Base-by-base conservation (phyloP, 352 stramenopile genomes). In the Globisporangium nodosum region DNA sequence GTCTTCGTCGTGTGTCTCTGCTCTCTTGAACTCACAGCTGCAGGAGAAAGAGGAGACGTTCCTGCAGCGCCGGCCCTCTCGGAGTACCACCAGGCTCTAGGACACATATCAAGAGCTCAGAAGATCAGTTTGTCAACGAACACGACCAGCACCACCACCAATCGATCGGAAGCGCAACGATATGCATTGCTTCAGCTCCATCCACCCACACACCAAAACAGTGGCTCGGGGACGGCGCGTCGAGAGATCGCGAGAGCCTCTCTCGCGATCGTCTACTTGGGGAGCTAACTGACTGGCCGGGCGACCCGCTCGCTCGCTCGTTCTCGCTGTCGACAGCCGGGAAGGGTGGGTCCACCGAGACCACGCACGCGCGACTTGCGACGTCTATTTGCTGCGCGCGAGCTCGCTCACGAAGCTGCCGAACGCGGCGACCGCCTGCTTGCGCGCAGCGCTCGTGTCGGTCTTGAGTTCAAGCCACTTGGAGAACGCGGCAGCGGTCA, bases 381-480 rank as follows among this genome's bases (percentile, higher is more conserved):
- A 16, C 35, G n/a, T 54, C 58, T 68, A 89, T 77, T 91, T 91
- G 66, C 65, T 74, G 59, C 76, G 78, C 62, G 73, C 69, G 66
- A 92, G 55, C 49, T 85, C 75, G 59, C 87, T 78, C 75, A 90
- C 68, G 65, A 90, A 89, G 69, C 78, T 68, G 53, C 80, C 76
- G 51, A 92, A 70, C 56, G 85, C 76, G 30, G 73, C 74, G 48
- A 88, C 56, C 56, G 83, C 80, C 31, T 78, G 74, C 74, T 87
- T 87, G 65, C 81, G 83, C 70, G 64, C 71, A 53, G 78, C 72
- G 72, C 76, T 90, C 76, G 81, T 81, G 71, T 92, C 80, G 60
- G 76, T 73, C 69, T 87, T 86, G 47, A 89, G 64, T 52, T 88
- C 80, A 16, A 87, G 71, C 84, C 84, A 94, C 60, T 81, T 87